Base-by-base conservation (phyloP, 805 yeast species). In the Kuraishia piskuri region DNA sequence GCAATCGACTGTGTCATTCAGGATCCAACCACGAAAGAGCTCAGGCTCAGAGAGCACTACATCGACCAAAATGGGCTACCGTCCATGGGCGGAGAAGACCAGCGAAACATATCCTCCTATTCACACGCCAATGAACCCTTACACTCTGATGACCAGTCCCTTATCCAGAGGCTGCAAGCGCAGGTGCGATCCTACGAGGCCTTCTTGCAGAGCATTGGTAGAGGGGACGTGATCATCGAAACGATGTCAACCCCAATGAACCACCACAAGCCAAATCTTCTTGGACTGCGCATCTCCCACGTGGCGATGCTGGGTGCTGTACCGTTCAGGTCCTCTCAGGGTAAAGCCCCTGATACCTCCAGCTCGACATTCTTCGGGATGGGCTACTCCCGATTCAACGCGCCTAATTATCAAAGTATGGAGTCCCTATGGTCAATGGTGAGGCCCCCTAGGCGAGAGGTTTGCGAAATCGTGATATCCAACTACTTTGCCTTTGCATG, bases 401-500 rank as follows among this genome's bases (percentile, higher is more conserved):
- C 54, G 25, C 51, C 56, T 1, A 36, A 49, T 47, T 45, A 36
- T 5, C 46, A 26, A 9, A 26, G 31, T 14, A 52, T 24, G 2
- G 44, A 31, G 17, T 12, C 40, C 14, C 40, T 47, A n/a, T n/a
- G 31, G 6, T 50, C 37, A 12, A n/a, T 24, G 17, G 55, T 50
- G 2, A 25, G 54, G 1, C 59, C 58, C 10, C 46, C 52, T 3
- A 44, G 52, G 19, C 52, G 54, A 25, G 52, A 46, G 10, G 49
- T 21, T 2, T 51, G 57, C 31, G 53, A 54, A 17, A 31, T 40
- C 19, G 52, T 56, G 9, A 53, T 59, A 26, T 21, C 49, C 25
- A 51, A 54, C 52, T 59, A 59, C 53, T 59, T 56, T 47, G 48
- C 50, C 37, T 54, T 48, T 49, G 60, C 62, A 1, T 59, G 62